Base-by-base conservation (phyloP, 2,329 filamentous ascomycete genomes). In the Talaromyces sp. region DNA sequence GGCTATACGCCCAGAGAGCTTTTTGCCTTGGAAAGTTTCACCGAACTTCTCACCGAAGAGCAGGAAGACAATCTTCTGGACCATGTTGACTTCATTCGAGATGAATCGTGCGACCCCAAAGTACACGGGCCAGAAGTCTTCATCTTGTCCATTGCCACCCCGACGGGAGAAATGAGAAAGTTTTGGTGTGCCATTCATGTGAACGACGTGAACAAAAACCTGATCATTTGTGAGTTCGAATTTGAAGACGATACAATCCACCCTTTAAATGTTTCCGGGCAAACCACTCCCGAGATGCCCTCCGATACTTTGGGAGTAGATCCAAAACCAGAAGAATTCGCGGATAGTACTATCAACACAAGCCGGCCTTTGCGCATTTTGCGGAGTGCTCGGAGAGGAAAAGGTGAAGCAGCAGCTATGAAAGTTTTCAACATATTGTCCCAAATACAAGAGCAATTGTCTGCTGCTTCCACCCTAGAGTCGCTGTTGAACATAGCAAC, bases 361-460 rank as follows among this genome's bases (percentile, higher is more conserved):
- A 93, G 89, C 74, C 89, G 86, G 65, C 90, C 91, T 9, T 77
- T 95, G 17, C 81, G 90, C 55, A 86, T 93, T 1, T 71, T 93
- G 36, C 80, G 89, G 54, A 91, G 87, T 69, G 89, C 90, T 0
- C 83, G 90, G n/a, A 91, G 89, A 70, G 81, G 87, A 56, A 85
- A 87, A 67, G 89, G 89, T 6, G 90, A 93, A 70, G 89, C 90
- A 5, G 90, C 93, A 91, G 89, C 90, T 0, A 95, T 96, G 91
- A 91, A 96, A 68, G 90, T 96, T 0, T 96, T 96, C 73, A 92
- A 95, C 73, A 92, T 96, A 65, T 90, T 96, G 85, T 91, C 90
- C 1, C 92, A 96, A 71, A 89, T 96, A 0, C 92, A 96, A 71
- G 91, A 96, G 68, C 92, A 96, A 72, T 80, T 96, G 13, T 85